phyloP scores from a whole-genome alignment of 2,329 filamentous ascomycete genomes.

The Cladobotryum mycophilum region DNA sequence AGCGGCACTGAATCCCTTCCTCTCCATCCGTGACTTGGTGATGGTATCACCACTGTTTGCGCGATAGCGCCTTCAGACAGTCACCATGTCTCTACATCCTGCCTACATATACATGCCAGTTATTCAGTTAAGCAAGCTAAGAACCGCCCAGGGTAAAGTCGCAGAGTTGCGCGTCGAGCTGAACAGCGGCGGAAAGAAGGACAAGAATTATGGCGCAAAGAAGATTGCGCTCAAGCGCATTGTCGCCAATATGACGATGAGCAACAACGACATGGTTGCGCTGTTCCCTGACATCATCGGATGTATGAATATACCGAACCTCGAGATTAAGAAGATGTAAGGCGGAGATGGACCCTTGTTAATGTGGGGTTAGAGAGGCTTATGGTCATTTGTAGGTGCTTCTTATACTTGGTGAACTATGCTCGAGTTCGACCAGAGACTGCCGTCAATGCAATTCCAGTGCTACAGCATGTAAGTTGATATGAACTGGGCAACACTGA shows the following conservation, averaged over 20 bases:
- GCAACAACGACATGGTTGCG: slow-evolving; percentile 99
- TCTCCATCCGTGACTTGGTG: background rate
- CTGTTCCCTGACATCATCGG: slow-evolving; percentile 91
- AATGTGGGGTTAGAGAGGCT: background rate
- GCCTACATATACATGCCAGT: slow-evolving; percentile 41
- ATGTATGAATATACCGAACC: slow-evolving; percentile 88
- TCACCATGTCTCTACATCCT: slow-evolving; percentile 41
- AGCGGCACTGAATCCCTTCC: background rate
- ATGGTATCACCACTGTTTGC: background rate
- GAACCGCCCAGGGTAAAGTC: slow-evolving; percentile 84
- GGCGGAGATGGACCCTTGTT: slow-evolving; percentile 20
- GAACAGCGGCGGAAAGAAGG: slow-evolving; percentile 90
- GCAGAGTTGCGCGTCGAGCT: slow-evolving; percentile 93
- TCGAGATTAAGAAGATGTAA: slow-evolving; percentile 99
- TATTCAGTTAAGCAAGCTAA: slow-evolving; percentile 43
- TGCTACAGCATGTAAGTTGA: slow-evolving; percentile 64
- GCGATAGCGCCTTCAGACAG: background rate
- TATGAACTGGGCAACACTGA: background rate
- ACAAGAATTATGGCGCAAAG: slow-evolving; percentile 91
- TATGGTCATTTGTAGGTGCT: slow-evolving; percentile 61
- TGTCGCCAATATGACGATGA: slow-evolving; percentile 99
- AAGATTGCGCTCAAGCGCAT: slow-evolving; percentile 99
- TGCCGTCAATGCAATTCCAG: slow-evolving; percentile 85
- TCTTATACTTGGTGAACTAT: slow-evolving; percentile 95
- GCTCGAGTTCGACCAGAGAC: slow-evolving; percentile 90